Evolutionary conservation across 305 asterid genomes (phyloP), one percentile per base, ranked within the genome.

Genomic region (Salvia sclarea): DNA sequence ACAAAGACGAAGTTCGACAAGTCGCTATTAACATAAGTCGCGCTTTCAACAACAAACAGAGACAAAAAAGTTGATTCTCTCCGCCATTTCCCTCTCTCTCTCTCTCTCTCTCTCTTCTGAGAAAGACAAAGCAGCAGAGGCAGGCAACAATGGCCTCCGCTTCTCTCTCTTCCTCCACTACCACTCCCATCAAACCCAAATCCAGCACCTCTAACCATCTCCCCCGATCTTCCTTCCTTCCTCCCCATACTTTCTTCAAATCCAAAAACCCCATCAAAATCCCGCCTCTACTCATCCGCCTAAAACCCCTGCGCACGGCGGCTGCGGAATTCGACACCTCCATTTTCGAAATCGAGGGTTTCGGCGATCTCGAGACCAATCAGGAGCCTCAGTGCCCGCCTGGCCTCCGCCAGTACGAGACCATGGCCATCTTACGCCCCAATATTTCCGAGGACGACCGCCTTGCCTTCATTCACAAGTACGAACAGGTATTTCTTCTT

Each of bases 361-460:
- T 83, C 65, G 52, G 82, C n/a, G 85, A 80, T 16, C 69, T 67
- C 13, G 91, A 89, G 64, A 83, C 71, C 20, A 89, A 84, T 71
- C 95, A 82, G 81, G 94, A 81, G 71, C 90, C 86, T 3, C 92
- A 82, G 57, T 89, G 95, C 66, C 96, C 98, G 11, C 95, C 96
- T 3, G 98, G 98, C 30, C 85, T 91, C 38, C 81, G 94, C 18
- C 81, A 81, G 66, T 91, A 91, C 72, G 96, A 89, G 77, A 83
- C 98, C 0, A 89, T 91, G 98, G 81, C 70, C 33, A 88, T 89
- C 6, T 65, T 91, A 52, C 78, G 94, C 80, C 98, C 96, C 31
- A 89, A 91, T 48, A 83, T 91, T 91, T 89, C 96, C 16, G 98
- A 89, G 78, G 96, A 91, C 57, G 98, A 91, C 37, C 90, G 98